Base-by-base conservation (phyloP, 257 asterid species). In the Paulownia fortunei region DNA sequence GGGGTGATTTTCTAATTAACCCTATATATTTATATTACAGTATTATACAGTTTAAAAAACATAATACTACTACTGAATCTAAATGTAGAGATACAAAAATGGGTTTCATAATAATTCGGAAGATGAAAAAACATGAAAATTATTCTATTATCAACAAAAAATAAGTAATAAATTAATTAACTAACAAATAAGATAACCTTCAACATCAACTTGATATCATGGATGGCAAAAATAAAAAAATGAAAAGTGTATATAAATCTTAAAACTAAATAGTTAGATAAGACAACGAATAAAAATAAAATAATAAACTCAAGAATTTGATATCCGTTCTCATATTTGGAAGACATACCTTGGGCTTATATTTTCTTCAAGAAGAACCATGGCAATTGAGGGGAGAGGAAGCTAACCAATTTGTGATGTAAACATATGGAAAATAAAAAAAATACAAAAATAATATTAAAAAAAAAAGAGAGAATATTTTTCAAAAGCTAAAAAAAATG, bases 301-400 rank as follows among this genome's bases (percentile, higher is more conserved):
- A 26, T 30, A 30, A 30, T 6, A 0, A 58, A 10, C n/a, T 2
- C 6, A 56, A 56, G 6, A 27, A 60, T n/a, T 2, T 10, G 6
- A 60, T 26, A 26, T 10, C 15, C 15, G 16, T 23, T 2, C 0
- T 21, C 63, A 10, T 12, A 36, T 39, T 16, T 62, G 15, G 37
- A 62, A 34, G 16, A 64, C 49, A 66, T 41, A 66, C 72, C 72
- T 66, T 12, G 55, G 72, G 19, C 32, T 36, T 2, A 23, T 36
- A 39, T 21, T 4, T 42, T 66, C 37, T 18, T 36, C 32, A 37
- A 64, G 49, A 63, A 63, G 71, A 19, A 64, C 71, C 72, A 66
- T 66, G 32, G 9, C 18, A 65, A 18, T 19, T 18, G 5, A 37
- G 52, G 18, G 51, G 24, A 19, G 71, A 37, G 1, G 15, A n/a